Conservation (phyloP, 1,284 basidiomycete species). For the Tremellales sp. region DNA sequence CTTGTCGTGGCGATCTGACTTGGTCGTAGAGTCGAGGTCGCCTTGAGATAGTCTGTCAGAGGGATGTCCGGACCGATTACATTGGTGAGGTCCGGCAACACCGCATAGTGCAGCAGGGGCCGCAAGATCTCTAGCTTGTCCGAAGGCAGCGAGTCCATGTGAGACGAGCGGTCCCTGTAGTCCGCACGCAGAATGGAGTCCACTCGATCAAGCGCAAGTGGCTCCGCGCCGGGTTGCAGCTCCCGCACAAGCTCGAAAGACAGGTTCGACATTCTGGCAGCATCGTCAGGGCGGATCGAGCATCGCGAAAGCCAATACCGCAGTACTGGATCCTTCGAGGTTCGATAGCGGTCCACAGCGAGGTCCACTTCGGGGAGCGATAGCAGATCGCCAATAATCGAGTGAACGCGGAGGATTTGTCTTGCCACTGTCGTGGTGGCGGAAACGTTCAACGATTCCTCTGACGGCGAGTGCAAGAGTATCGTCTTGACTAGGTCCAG, state of each 20-base stretch:
- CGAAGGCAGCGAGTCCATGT: slow-evolving; percentile 2
- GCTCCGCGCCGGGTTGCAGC: slow-evolving; percentile 44
- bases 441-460: no score
- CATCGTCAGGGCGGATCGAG: no score
- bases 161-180: slow-evolving; percentile 9
- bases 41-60: slow-evolving; percentile 44
- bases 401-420: no score
- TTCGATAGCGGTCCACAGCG: neutral
- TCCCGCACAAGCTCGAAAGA: slow-evolving; percentile 20
- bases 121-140: slow-evolving; percentile 45
- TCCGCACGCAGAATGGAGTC: slow-evolving; percentile 38
- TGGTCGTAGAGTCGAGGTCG: slow-evolving; percentile 47
- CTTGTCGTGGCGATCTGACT: slow-evolving; percentile 6
- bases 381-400: no score
- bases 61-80: slow-evolving; percentile 42
- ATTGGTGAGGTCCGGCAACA: slow-evolving; percentile 38
- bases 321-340: neutral
- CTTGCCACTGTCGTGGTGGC: no score
- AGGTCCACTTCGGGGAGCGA: no score
- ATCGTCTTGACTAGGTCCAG: neutral
- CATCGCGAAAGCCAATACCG: no score
- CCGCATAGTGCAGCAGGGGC: slow-evolving; percentile 46
- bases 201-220: slow-evolving; percentile 42
- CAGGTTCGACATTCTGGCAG: no score
- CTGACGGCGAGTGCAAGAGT: neutral